These are phyloP conservation scores for Epichloe gansuensis DNA, from an alignment of 2,329 filamentous ascomycete genomes.

Conservation along the genomic window DNA sequence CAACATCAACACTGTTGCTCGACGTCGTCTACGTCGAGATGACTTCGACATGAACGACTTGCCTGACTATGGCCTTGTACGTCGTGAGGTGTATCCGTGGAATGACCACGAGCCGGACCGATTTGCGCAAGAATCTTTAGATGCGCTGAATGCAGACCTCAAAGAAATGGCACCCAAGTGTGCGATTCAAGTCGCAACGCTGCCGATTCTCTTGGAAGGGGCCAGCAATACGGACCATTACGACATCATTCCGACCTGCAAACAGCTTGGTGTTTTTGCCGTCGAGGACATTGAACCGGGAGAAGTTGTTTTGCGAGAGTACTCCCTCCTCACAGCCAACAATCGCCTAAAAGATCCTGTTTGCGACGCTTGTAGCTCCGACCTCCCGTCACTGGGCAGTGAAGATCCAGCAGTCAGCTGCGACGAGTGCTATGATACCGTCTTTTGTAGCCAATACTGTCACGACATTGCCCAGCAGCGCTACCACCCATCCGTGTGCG, in stretches of 20 bases:
- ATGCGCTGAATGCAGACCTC: conserved; percentile 59
- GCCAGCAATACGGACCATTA: conserved; percentile 37
- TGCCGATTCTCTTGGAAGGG: conserved; percentile 56
- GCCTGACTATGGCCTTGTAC: conserved; percentile 57
- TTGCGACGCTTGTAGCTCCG: conserved; percentile 78
- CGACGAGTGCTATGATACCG: conserved; percentile 49
- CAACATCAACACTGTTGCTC: conserved; percentile 40
- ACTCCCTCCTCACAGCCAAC: conserved; percentile 76
- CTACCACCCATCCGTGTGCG: conserved; percentile 54
- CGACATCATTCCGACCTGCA: conserved; percentile 44
- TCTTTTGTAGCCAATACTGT: conserved; percentile 52
- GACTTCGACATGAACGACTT: conserved; percentile 40
- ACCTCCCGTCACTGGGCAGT: conserved; percentile 47
- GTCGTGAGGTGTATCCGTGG: conserved; percentile 59
- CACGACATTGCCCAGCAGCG: conserved; percentile 41
- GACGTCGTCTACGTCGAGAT: conserved; percentile 32
- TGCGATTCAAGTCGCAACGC: conserved; percentile 59
- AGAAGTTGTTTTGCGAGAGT: conserved; percentile 67
- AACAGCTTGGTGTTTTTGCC: conserved; percentile 84
- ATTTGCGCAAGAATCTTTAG: conserved; percentile 54
- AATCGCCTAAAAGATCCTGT: conserved; percentile 75
- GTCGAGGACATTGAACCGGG: conserved; percentile 66
- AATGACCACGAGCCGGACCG: conserved; percentile 57
- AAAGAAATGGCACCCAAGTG: conserved; percentile 63
- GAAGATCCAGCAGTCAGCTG: conserved; percentile 39